phyloP scores from a whole-genome alignment of 805 yeast genomes.

The Ogataea minuta region DNA sequence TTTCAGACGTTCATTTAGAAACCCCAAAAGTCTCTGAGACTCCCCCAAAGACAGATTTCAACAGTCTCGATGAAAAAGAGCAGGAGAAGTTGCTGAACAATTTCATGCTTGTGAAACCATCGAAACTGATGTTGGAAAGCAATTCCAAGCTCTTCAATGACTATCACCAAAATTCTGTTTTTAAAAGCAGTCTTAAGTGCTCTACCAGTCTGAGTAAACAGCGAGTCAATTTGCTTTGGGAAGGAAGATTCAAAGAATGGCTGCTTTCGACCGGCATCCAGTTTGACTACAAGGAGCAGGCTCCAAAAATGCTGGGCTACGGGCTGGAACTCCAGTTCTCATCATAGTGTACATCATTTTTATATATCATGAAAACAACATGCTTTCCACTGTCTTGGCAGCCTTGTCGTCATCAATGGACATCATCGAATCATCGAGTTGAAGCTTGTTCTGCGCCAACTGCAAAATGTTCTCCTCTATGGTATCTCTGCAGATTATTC shows the following conservation, averaged over 20 bases:
- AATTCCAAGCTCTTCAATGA: constrained; percentile 24
- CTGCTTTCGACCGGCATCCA: constrained; percentile 72
- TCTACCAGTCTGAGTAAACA: constrained; percentile 67
- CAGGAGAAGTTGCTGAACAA: constrained; percentile 21
- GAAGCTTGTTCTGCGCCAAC: constrained; percentile 87
- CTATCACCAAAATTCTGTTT: constrained; percentile 50
- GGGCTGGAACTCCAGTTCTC: constrained; percentile 66
- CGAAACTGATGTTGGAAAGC: constrained; percentile 17
- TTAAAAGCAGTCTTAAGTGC: constrained; percentile 69
- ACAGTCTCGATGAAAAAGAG: constrained; percentile 20
- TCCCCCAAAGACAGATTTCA: constrained; percentile 11
- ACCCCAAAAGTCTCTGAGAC: neutral
- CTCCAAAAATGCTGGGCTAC: constrained; percentile 48
- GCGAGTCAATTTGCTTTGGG: constrained; percentile 74
- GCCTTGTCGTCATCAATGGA: constrained; percentile 51
- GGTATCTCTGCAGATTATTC: constrained; percentile 69
- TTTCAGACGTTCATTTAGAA: constrained; percentile 19
- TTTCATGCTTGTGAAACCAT: constrained; percentile 26
- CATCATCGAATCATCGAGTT: constrained; percentile 69
- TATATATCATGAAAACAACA: constrained; percentile 37
- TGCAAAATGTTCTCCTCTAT: constrained; percentile 87
- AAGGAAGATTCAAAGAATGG: constrained; percentile 80
- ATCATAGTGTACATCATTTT: constrained; percentile 36
- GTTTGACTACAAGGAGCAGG: constrained; percentile 41
- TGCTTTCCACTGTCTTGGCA: constrained; percentile 48